phyloP scores from a whole-genome alignment of 2,329 filamentous ascomycete genomes.

The Tympanopsis confertula region DNA sequence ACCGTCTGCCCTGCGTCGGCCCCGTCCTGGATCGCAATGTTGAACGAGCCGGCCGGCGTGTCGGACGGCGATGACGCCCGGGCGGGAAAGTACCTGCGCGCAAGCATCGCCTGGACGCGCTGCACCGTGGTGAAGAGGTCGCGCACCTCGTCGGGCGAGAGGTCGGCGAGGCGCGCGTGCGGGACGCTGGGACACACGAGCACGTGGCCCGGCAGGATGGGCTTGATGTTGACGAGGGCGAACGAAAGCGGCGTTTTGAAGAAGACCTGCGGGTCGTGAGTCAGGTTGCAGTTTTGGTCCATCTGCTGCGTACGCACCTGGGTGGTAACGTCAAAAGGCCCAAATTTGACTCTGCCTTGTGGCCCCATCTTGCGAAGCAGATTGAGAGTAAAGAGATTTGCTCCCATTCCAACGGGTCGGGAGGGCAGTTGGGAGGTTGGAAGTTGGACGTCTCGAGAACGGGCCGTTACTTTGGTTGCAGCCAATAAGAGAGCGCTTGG shows the following conservation, averaged over 20 bases:
- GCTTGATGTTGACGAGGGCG: constrained; percentile 90
- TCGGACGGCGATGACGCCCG: constrained; percentile 32
- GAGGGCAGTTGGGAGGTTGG: no score
- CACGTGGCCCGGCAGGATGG: constrained; percentile 83
- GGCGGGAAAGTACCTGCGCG: constrained; percentile 35
- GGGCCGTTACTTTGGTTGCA: no score
- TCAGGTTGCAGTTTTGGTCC: neutral
- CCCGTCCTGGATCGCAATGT: constrained; percentile 92
- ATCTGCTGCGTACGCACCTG: constrained; percentile 38
- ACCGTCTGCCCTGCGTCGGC: constrained; percentile 85
- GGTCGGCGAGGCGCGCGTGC: constrained; percentile 65
- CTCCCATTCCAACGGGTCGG: no score
- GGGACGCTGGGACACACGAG: constrained; percentile 67
- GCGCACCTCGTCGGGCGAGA: constrained; percentile 56
- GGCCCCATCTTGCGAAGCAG: no score
- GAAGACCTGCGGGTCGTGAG: constrained; percentile 58
- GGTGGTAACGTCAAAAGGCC: constrained; percentile 63
- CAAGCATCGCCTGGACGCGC: constrained; percentile 67
- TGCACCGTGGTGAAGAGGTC: constrained; percentile 86
- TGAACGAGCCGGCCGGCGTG: constrained; percentile 61
- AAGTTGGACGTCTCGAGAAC: no score
- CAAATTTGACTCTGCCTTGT: no score
- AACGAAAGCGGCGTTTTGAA: constrained; percentile 69
- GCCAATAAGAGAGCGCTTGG: no score
- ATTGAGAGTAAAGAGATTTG: no score